phyloP scores from a whole-genome alignment of 352 stramenopile genomes.

The Globisporangium abappressorium region DNA sequence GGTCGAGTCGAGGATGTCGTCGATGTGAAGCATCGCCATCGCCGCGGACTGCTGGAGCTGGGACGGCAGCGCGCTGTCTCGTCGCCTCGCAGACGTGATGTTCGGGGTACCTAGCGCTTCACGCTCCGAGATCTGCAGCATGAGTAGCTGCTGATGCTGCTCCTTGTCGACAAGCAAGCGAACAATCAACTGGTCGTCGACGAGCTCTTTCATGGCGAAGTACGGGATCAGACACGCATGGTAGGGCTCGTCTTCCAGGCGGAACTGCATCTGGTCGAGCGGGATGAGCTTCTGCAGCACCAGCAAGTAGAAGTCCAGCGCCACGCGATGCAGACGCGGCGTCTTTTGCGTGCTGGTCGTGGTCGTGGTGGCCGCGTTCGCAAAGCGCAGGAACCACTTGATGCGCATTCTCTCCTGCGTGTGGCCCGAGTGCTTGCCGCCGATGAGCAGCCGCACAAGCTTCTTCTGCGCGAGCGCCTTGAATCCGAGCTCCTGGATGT shows the following conservation, averaged over 20 bases:
- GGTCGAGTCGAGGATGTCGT: slow-evolving; percentile 65
- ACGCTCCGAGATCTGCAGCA: slow-evolving; percentile 16
- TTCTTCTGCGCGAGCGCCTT: slow-evolving; percentile 55
- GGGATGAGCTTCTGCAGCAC: slow-evolving; percentile 48
- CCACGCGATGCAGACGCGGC: slow-evolving; percentile 33
- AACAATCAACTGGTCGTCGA: slow-evolving; percentile 43
- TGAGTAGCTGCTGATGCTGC: slow-evolving; percentile 41
- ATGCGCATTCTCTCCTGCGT: slow-evolving; percentile 48
- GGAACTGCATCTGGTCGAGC: slow-evolving; percentile 31
- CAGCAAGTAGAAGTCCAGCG: slow-evolving; percentile 57
- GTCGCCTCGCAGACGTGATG: background rate
- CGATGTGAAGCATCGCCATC: slow-evolving; percentile 42
- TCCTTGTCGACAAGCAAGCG: slow-evolving; percentile 49
- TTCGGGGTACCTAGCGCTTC: background rate
- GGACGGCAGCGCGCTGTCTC: slow-evolving; percentile 8
- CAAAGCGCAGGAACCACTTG: slow-evolving; percentile 67
- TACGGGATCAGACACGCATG: slow-evolving; percentile 43
- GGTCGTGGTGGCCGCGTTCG: slow-evolving; percentile 22
- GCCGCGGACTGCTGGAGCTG: slow-evolving; percentile 13
- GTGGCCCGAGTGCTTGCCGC: slow-evolving; percentile 36
- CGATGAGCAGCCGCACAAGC: slow-evolving; percentile 40
- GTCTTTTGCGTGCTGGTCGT: background rate
- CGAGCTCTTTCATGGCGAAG: slow-evolving; percentile 32
- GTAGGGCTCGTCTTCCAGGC: slow-evolving; percentile 48
- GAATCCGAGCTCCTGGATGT: slow-evolving; percentile 66